Base-by-base conservation (phyloP, 2,329 filamentous ascomycete genomes). In the Dactylellina drechsleri region DNA sequence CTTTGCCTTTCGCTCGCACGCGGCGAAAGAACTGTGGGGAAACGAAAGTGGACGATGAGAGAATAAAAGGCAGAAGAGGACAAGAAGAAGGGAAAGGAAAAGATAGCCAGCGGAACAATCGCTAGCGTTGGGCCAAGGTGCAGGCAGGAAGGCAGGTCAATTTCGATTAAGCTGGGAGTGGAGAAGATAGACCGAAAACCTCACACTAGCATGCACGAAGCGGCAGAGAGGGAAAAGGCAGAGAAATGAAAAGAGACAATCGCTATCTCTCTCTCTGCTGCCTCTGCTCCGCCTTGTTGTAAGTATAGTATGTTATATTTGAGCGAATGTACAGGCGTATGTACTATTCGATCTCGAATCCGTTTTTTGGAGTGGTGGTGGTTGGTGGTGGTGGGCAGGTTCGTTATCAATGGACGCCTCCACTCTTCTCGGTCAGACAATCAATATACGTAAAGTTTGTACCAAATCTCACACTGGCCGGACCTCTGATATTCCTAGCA, bases 281-380 rank as follows among this genome's bases (percentile, higher is more conserved):
- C 70, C 67, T 74, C 67, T 66, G 61, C 68, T 74, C 64, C 68
- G 68, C 68, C 68, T 45, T 74, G 62, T 62, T 61, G 68, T 66
- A 50, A 13, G 54, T 7, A 36, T 36, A 4, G 31, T 36, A 36
- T 3, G 10, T 36, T 4, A 36, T 36, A 5, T 36, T 36, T 36
- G 31, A 36, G 31, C 31, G 31, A 7, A 36, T 36, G 31, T 7
- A 36, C 31, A 36, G 31, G 31, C 31, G 31, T 36, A 36, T 36
- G 62, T 66, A 53, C 18, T 58, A 57, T 67, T 74, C 62, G 70
- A 74, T 67, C 59, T 67, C 49, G 56, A 57, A 59, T 67, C 57
- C 62, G 56, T 57, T 67, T 67, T 66, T 67, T 45, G 70, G 65
- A 57, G 31, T 36, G 10, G 31, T 36, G 31, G 31, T 36, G 31